Percentiles rank a stretch among this genome's conserved stretches.
These are phyloP conservation scores for Neckera pumila DNA, from an alignment of 225 moss, liverwort and hornwort genomes.

Conservation along the genomic window DNA sequence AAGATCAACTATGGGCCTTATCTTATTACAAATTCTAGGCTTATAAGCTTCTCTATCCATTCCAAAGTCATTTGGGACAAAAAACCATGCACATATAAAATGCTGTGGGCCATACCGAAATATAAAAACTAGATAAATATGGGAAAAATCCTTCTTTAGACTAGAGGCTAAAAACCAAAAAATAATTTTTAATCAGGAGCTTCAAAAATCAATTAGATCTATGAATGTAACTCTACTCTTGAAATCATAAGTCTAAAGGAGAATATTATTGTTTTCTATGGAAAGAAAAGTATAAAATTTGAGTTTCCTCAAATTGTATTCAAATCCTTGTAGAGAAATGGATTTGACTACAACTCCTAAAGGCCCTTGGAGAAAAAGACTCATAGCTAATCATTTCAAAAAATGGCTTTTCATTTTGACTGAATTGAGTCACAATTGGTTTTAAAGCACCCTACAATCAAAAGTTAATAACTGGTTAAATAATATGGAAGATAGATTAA, in stretches of 20 bases:
- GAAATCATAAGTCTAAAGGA: background rate
- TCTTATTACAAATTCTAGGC: no score
- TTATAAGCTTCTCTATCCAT: no score
- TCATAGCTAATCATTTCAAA: background rate
- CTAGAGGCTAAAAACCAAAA: background rate
- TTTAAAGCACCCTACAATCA: background rate
- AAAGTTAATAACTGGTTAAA: background rate
- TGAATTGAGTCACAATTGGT: background rate
- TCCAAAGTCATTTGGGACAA: background rate
- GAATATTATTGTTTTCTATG: background rate
- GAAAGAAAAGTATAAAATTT: background rate
- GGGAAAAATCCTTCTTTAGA: background rate
- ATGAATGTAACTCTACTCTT: no score
- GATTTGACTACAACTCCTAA: fast-evolving
- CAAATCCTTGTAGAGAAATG: background rate
- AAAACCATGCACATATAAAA: background rate
- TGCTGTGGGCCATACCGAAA: fast-evolving
- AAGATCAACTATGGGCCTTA: no score
- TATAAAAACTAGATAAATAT: background rate
- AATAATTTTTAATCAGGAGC: background rate
- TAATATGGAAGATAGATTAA: background rate
- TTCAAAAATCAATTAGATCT: background rate
- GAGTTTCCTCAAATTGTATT: background rate
- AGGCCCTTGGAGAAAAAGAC: fast-evolving
- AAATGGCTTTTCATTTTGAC: background rate